These are phyloP conservation scores for Ustilago xerochloae DNA, from an alignment of 1,284 basidiomycete species.

Conservation along the genomic window DNA sequence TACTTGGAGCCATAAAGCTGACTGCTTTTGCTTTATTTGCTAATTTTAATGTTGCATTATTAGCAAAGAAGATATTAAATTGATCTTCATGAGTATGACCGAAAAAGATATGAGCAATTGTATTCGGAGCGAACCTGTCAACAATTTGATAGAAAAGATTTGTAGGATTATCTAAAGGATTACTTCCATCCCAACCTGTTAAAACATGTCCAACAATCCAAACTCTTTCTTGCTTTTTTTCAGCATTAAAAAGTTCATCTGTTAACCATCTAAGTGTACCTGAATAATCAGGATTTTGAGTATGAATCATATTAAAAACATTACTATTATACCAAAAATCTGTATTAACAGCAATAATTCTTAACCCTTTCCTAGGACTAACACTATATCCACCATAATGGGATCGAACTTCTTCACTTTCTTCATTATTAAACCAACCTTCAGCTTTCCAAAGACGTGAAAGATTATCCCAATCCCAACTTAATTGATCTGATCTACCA, in stretches of 20 bases:
- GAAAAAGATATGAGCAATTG: conserved; percentile 83
- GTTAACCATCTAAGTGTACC: conserved; percentile 83
- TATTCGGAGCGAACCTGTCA: conserved; percentile 80
- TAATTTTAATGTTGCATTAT: conserved; percentile 72
- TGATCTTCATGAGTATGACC: conserved; percentile 86
- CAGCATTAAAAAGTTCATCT: conserved; percentile 76
- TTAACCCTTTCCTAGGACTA: conserved; percentile 75
- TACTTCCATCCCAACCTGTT: conserved; percentile 76
- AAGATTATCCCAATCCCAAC: conserved; percentile 66
- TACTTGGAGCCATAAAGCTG: conserved; percentile 75
- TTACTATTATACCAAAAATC: conserved; percentile 72
- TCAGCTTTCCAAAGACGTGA: conserved; percentile 69
- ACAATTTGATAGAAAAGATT: conserved; percentile 72
- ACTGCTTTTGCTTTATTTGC: conserved; percentile 64
- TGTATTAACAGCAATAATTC: conserved; percentile 81
- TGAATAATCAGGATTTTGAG: conserved; percentile 77
- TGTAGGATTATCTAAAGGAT: conserved; percentile 72
- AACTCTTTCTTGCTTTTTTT: conserved; percentile 69
- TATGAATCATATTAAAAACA: conserved; percentile 81
- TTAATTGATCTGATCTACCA: conserved; percentile 53
- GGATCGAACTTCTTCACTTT: conserved; percentile 74
- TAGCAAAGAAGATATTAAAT: conserved; percentile 82
- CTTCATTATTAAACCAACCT: conserved; percentile 76
- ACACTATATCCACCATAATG: conserved; percentile 83
- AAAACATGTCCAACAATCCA: conserved; percentile 85